Conservation (phyloP, 352 stramenopile species). For the Phytophthora kernoviae region DNA sequence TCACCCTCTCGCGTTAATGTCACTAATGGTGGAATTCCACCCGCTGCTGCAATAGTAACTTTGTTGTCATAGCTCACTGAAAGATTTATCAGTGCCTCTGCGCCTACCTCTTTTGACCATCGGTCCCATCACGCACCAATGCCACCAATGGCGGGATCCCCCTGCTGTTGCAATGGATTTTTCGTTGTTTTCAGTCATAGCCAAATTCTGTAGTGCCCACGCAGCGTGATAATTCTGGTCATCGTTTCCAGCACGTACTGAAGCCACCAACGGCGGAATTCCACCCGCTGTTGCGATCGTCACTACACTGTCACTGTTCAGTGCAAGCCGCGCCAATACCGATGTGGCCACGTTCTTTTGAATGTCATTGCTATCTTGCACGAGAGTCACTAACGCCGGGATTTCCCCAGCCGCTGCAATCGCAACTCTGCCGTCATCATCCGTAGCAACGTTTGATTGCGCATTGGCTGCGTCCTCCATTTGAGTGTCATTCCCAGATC, state of each 20-base stretch:
- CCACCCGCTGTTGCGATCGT: background rate
- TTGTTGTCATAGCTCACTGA: background rate
- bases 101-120: conserved; percentile 3
- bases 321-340: too few relatives aligned
- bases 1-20: conserved; percentile 1
- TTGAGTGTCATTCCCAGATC: too few relatives aligned
- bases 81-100: conserved; percentile 12
- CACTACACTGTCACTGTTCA: too few relatives aligned
- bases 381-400: too few relatives aligned
- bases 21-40: conserved; percentile 12
- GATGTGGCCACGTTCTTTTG: too few relatives aligned
- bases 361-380: too few relatives aligned
- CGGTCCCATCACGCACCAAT: background rate
- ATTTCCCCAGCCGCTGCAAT: too few relatives aligned
- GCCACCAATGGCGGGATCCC: background rate
- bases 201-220: conserved; percentile 1
- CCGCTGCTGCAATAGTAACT: conserved; percentile 2
- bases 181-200: background rate
- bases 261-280: conserved; percentile 6
- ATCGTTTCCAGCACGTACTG: background rate
- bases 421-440: too few relatives aligned
- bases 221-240: conserved; percentile 8
- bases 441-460: too few relatives aligned
- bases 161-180: too few relatives aligned
- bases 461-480: too few relatives aligned